Base-by-base conservation (phyloP, 1,284 basidiomycete species). In the Golubevia sp. region DNA sequence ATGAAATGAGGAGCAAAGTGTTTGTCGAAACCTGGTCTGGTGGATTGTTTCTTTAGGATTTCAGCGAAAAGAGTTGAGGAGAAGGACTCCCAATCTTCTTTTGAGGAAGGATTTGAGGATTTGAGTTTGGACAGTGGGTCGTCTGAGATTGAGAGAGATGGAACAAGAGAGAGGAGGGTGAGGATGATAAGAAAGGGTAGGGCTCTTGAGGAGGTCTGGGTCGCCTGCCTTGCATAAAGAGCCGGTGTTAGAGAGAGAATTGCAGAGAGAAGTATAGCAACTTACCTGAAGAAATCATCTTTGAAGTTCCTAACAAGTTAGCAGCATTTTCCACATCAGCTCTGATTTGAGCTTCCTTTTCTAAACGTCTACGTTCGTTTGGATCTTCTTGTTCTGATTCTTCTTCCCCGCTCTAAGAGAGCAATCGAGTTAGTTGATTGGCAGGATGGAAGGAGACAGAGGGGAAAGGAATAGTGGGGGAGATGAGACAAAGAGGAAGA, bases 311-410 rank as follows among this genome's bases (percentile, higher is more conserved):
- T 2, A 82, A 59, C 44, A 82, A 55, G 55, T 72, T 70, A 48
- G 76, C 75, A 8, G 79, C 79, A 58, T 82, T 82, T 24, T 75
- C 78, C 6, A 82, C 68, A 56, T 82, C 79, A 1, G 75, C 71
- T 26, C 71, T 68, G 51, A 82, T 62, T 57, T 79, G 72, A 5
- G 78, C 78, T 51, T 79, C 79, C 15, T 68, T 61, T 51, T 82
- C 77, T 38, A 61, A 64, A 3, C 64, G 52, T 2, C 63, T 52
- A 20, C 68, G 65, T 15, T 66, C 76, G 48, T 63, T 56, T 57
- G 77, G 74, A 21, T 76, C 71, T 8, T 69, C 73, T 25, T 76
- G 70, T 1, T 57, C 54, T 6, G 56, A 11, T 3, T 53, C 51
- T 3, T 62, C 60, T 13, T 63, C 67, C 2, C 64, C 61, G 1